phyloP scores from a whole-genome alignment of 768 basidiomycete species.

The Suillus hirtellus region DNA sequence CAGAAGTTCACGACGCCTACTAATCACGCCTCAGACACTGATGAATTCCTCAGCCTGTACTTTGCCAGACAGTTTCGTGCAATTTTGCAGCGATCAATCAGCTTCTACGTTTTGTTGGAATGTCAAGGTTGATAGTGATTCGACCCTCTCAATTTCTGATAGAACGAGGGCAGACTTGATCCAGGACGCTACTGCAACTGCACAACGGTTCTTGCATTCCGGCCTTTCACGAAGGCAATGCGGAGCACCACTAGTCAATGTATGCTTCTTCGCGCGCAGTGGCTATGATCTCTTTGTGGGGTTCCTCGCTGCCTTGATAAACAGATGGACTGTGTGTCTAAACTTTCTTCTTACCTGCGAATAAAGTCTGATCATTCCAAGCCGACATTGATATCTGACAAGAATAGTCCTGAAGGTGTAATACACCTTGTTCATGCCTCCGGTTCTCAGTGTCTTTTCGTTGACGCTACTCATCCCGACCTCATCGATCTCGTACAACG shows the following conservation, averaged over 20 bases:
- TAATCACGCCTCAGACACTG: not conserved
- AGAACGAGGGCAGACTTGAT: not conserved
- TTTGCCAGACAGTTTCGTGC: not conserved
- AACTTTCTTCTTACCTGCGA: not conserved
- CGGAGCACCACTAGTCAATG: not conserved
- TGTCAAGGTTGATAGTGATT: not conserved
- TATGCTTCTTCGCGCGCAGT: not conserved
- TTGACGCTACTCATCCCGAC: not conserved
- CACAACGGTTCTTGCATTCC: not conserved
- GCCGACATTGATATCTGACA: not conserved
- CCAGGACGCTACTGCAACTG: not conserved
- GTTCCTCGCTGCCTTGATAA: not conserved
- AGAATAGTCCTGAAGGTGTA: not conserved
- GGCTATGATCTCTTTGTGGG: not conserved
- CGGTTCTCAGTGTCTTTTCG: not conserved
- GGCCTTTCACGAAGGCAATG: not conserved
- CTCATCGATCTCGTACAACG: not conserved
- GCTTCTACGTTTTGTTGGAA: slow-evolving; percentile 2
- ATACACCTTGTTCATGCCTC: not conserved
- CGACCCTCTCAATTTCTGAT: not conserved
- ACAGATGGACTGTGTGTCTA: not conserved
- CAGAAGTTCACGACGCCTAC: too few relatives aligned
- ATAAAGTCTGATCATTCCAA: not conserved
- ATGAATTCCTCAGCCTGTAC: not conserved
- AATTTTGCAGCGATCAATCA: not conserved